Percentiles rank a stretch among this genome's conserved stretches.
Evolutionary conservation across 148 eudicot species (phyloP).

Genomic region (Suaeda aralocaspica): DNA sequence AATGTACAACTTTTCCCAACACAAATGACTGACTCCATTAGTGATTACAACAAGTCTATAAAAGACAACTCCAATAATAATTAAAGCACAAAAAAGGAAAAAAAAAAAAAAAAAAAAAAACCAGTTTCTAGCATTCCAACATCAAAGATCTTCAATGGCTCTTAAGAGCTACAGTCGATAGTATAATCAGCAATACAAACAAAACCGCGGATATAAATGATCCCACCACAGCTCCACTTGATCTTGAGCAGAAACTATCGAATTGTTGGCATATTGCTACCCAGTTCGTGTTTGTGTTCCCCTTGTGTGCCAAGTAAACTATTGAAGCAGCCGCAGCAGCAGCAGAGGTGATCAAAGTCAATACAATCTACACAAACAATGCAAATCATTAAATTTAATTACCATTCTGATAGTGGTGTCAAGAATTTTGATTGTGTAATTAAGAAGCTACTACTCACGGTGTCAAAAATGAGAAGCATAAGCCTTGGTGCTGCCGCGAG

Average conservation of each 20-base stretch:
- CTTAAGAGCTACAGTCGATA: constrained; percentile 51
- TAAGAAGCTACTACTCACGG: constrained; percentile 41
- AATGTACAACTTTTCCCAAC: constrained; percentile 11
- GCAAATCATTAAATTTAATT: neutral
- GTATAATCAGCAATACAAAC: constrained; percentile 38
- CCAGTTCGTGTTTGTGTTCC: constrained; percentile 67
- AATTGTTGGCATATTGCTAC: constrained; percentile 73
- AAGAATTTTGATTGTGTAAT: too few species aligned
- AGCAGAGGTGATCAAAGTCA: constrained; percentile 45
- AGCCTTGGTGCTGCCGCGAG: constrained; percentile 59
- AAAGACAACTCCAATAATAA: constrained; percentile 7
- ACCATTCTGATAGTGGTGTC: too few species aligned
- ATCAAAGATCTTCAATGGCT: constrained; percentile 6
- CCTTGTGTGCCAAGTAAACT: constrained; percentile 72
- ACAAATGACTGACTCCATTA: neutral
- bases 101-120: neutral
- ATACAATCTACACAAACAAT: constrained; percentile 35
- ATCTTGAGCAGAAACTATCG: constrained; percentile 51
- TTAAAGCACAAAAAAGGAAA: too few species aligned
- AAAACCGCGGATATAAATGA: constrained; percentile 45
- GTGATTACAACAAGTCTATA: constrained; percentile 11
- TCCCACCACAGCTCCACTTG: constrained; percentile 66
- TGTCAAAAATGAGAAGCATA: constrained; percentile 57
- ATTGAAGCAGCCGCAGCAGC: constrained; percentile 63
- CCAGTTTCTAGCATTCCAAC: neutral